phyloP scores from a whole-genome alignment of 768 basidiomycete genomes.

The Rhizopogon vesiculosus region DNA sequence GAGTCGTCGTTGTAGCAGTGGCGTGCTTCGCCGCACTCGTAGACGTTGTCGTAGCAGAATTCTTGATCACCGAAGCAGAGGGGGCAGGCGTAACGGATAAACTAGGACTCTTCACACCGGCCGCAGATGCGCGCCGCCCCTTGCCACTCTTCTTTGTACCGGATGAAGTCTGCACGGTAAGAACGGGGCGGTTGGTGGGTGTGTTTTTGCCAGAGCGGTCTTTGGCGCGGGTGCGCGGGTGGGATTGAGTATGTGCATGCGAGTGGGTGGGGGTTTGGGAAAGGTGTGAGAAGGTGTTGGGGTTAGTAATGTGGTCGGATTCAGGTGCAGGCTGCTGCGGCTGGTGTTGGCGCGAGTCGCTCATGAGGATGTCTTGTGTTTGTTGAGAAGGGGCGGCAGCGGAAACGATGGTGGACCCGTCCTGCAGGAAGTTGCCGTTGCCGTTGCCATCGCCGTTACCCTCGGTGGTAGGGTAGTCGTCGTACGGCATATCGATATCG shows the following conservation, averaged over 20 bases:
- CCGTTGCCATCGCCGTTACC: slow-evolving; percentile 2
- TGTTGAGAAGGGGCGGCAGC: background rate
- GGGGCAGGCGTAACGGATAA: background rate
- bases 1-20: slow-evolving; percentile 59
- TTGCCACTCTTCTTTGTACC: background rate
- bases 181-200: slow-evolving; percentile 45
- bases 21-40: slow-evolving; percentile 26
- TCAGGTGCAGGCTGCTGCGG: background rate
- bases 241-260: slow-evolving; percentile 52
- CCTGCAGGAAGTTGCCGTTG: slow-evolving; percentile 1
- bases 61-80: background rate
- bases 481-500: slow-evolving; percentile 7
- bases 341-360: slow-evolving; percentile 18
- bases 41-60: background rate
- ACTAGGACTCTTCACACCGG: background rate
- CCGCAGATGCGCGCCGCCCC: background rate
- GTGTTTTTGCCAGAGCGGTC: slow-evolving; percentile 20
- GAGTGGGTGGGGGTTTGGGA: slow-evolving; percentile 22
- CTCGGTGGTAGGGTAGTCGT: slow-evolving; percentile 16
- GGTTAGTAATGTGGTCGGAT: slow-evolving; percentile 16
- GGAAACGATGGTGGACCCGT: background rate
- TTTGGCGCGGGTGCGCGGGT: slow-evolving; percentile 42
- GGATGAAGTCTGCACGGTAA: slow-evolving; percentile 56
- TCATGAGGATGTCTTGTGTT: slow-evolving; percentile 21
- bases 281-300: slow-evolving; percentile 23